These are phyloP conservation scores for Chaetomiaceae sp. DNA, from an alignment of 2,329 filamentous ascomycete species.

Conservation along the genomic window DNA sequence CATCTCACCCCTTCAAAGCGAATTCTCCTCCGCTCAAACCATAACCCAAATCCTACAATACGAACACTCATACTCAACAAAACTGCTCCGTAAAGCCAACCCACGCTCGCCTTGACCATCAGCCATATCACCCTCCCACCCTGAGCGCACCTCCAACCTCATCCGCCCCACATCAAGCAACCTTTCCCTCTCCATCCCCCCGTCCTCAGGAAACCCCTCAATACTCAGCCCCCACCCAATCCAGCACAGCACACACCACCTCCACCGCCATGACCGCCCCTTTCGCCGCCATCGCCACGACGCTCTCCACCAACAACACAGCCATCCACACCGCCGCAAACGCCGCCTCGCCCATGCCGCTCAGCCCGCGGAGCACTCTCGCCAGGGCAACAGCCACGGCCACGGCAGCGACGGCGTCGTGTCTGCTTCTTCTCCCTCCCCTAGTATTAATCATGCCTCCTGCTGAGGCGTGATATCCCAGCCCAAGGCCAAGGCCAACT, in stretches of 20 bases:
- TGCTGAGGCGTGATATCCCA: too few relatives aligned
- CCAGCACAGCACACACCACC: constrained; percentile 25
- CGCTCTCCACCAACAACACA: constrained; percentile 24
- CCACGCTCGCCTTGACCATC: neutral
- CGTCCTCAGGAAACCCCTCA: too few relatives aligned
- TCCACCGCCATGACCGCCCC: constrained; percentile 23
- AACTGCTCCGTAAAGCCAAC: too few relatives aligned
- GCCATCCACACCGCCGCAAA: constrained; percentile 27
- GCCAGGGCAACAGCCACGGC: constrained; percentile 14
- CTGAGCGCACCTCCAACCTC: neutral
- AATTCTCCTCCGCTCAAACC: too few relatives aligned
- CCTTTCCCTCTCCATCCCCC: neutral
- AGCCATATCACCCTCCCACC: neutral
- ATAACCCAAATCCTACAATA: too few relatives aligned
- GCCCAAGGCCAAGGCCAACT: too few relatives aligned
- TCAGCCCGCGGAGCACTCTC: constrained; percentile 17
- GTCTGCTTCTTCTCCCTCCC: neutral
- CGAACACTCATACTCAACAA: too few relatives aligned
- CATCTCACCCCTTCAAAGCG: too few relatives aligned
- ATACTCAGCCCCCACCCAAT: constrained; percentile 29
- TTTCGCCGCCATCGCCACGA: constrained; percentile 22
- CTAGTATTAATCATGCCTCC: neutral
- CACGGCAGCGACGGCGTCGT: constrained; percentile 11
- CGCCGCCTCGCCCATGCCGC: constrained; percentile 20
- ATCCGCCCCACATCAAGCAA: neutral